Evolutionary conservation across 306 rosid species (phyloP).

Genomic region (Rosa persica): DNA sequence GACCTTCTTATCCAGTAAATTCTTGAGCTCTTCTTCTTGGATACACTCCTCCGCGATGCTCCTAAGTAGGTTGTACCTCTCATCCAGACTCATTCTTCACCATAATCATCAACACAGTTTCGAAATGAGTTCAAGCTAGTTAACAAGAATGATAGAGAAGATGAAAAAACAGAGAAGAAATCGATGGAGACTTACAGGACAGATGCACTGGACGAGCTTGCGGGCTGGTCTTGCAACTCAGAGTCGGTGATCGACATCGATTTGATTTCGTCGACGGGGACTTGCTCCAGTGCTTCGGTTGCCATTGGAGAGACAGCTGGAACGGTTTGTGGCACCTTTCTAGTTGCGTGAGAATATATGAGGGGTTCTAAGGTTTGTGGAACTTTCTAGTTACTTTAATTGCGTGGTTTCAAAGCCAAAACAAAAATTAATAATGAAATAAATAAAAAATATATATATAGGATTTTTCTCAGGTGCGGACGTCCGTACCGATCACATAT

Average conservation of each 20-base stretch:
- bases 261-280: conserved; percentile 29
- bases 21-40: conserved; percentile 70
- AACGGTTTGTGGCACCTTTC: too few species aligned
- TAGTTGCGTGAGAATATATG: too few species aligned
- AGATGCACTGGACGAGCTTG: conserved; percentile 33
- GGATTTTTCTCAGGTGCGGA: too few species aligned
- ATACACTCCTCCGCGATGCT: conserved; percentile 85
- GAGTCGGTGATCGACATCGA: conserved; percentile 40
- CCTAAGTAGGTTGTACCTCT: conserved; percentile 54
- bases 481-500: too few species aligned
- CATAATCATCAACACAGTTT: neutral
- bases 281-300: conserved; percentile 25
- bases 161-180: neutral
- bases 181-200: conserved; percentile 21
- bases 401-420: too few species aligned
- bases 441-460: too few species aligned
- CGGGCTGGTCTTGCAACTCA: neutral
- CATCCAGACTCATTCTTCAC: conserved; percentile 46
- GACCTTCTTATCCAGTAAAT: conserved; percentile 58
- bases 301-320: conserved; percentile 24
- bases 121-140: too few species aligned
- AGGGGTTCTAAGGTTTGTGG: too few species aligned
- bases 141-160: neutral
- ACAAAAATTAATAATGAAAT: too few species aligned
- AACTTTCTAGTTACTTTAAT: too few species aligned